Base-by-base conservation (phyloP, 2,329 filamentous ascomycete species). In the Pseudocercospora fijiensis region DNA sequence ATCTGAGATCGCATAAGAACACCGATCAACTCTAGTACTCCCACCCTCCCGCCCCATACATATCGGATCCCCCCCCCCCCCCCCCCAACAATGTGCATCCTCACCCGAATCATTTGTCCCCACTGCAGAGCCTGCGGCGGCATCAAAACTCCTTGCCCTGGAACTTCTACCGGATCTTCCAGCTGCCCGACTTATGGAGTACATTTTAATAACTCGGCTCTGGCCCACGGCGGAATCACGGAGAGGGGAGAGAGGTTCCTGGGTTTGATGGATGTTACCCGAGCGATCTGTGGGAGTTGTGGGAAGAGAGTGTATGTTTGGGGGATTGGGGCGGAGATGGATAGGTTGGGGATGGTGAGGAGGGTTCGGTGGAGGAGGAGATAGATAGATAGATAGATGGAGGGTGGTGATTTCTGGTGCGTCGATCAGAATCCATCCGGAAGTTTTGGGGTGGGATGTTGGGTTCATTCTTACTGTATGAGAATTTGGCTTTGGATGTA, bases 361-460 rank as follows among this genome's bases (percentile, higher is more conserved):
- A 56, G 53, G n/a, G 53, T 56, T n/a, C 28, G 53, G 26, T 56
- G 53, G 53, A 24, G 53, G 53, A 24, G 53, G 28, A 20, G 27
- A 7, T 56, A 24, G 28, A 13, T 22, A 24, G 24, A 27, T 7
- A 49, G 43, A n/a, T 9, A 30, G 28, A 30, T n/a, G n/a, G n/a
- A n/a, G 30, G 13, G 30, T 7, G 13, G 7, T 37, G 30, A n/a
- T n/a, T n/a, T n/a, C n/a, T n/a, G n/a, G n/a, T n/a, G n/a, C n/a
- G n/a, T n/a, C n/a, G n/a, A n/a, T n/a, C n/a, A n/a, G n/a, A n/a
- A n/a, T n/a, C n/a, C n/a, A n/a, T n/a, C n/a, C n/a, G n/a, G n/a
- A n/a, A n/a, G n/a, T n/a, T n/a, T n/a, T n/a, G n/a, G n/a, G n/a
- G n/a, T n/a, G n/a, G n/a, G n/a, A n/a, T n/a, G n/a, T n/a, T n/a